Evolutionary conservation across 2,329 filamentous ascomycete species (phyloP).

Genomic region (Xylariales sp.): DNA sequence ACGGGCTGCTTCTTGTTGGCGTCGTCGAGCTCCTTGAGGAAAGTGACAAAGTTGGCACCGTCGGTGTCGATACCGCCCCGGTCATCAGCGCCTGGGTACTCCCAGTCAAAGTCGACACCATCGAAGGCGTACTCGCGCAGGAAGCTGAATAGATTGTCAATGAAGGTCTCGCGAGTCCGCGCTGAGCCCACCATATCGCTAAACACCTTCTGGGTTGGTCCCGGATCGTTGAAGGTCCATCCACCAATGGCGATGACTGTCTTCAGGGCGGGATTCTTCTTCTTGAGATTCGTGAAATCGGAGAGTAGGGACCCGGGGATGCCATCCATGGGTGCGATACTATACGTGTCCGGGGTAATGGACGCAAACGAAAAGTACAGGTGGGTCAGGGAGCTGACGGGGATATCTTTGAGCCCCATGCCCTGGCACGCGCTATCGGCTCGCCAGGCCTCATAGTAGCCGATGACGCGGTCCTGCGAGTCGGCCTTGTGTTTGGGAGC

Average conservation of each 20-base stretch:
- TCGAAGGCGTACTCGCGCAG: slow-evolving; percentile 20
- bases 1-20: slow-evolving; percentile 2
- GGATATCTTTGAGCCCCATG: slow-evolving; percentile 25
- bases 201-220: slow-evolving; percentile 21
- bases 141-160: slow-evolving; percentile 16
- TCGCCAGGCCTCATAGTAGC: slow-evolving; percentile 29
- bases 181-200: slow-evolving; percentile 13
- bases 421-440: slow-evolving; percentile 6
- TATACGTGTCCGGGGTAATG: slow-evolving; percentile 24
- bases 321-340: slow-evolving; percentile 25
- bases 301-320: slow-evolving; percentile 11
- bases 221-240: slow-evolving; percentile 33
- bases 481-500: slow-evolving; percentile 1
- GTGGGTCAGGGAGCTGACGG: slow-evolving; percentile 35
- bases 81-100: slow-evolving; percentile 21
- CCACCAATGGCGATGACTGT: slow-evolving; percentile 34
- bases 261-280: slow-evolving; percentile 22
- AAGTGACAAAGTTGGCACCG: slow-evolving; percentile 15
- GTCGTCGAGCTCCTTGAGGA: slow-evolving; percentile 38
- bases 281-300: slow-evolving; percentile 20
- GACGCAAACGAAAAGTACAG: slow-evolving; percentile 29
- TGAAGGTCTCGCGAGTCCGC: slow-evolving; percentile 15
- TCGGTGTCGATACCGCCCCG: slow-evolving; percentile 18
- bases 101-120: slow-evolving; percentile 24
- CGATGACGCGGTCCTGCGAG: slow-evolving; percentile 20